Evolutionary conservation across 352 stramenopile species (phyloP).

Genomic region (Phytopythium oedochilum): DNA sequence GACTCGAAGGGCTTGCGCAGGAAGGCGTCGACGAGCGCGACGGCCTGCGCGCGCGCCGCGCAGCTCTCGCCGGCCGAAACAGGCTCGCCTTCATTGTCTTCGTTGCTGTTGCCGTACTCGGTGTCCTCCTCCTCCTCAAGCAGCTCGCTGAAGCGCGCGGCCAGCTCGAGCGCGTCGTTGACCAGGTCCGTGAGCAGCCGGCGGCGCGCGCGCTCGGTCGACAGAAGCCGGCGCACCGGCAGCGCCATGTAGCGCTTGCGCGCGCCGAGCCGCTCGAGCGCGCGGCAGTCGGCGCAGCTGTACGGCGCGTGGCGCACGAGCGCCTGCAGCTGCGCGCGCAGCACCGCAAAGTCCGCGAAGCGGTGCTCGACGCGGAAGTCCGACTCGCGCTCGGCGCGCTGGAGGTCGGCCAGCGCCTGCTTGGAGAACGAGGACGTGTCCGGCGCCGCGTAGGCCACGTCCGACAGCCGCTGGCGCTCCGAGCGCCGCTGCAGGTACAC

Average conservation of each 20-base stretch:
- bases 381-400: constrained; percentile 30
- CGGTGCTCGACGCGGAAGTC: constrained; percentile 26
- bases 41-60: constrained; percentile 9
- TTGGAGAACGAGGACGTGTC: constrained; percentile 12
- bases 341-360: constrained; percentile 22
- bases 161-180: constrained; percentile 21
- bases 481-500: constrained; percentile 28
- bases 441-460: constrained; percentile 17
- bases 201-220: constrained; percentile 17
- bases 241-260: constrained; percentile 14
- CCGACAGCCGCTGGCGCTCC: constrained; percentile 19
- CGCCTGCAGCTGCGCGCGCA: constrained; percentile 8
- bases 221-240: constrained; percentile 19
- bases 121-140: constrained; percentile 3
- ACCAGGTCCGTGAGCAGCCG: constrained; percentile 20
- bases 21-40: constrained; percentile 19
- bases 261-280: constrained; percentile 7
- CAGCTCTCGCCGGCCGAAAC: constrained; percentile 8
- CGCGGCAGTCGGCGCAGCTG: constrained; percentile 17
- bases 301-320: constrained; percentile 9
- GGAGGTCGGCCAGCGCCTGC: constrained; percentile 15
- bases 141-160: constrained; percentile 6
- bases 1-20: constrained; percentile 16
- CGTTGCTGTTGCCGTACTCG: background rate
- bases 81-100: constrained; percentile 6